A percentile compares a stretch with the other conserved stretches of the same genome.
Evolutionary conservation across 352 stramenopile species (phyloP).

Genomic region (Pythium coloratum): DNA sequence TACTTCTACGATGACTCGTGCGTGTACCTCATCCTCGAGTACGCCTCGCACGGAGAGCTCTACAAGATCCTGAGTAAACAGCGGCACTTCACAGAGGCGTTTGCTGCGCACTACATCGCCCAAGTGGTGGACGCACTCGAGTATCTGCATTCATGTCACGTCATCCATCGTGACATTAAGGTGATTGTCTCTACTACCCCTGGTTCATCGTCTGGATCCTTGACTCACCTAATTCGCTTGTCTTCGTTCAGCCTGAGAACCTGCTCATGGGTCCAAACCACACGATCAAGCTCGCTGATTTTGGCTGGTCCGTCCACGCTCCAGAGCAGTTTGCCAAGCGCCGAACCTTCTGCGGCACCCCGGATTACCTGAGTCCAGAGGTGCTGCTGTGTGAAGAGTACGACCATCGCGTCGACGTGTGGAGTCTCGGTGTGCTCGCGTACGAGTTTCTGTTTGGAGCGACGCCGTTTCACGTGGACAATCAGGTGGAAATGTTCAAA

Average conservation of each 20-base stretch:
- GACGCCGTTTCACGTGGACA: constrained; percentile 81
- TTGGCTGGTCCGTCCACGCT: constrained; percentile 84
- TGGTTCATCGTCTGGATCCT: background rate
- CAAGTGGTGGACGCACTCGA: constrained; percentile 77
- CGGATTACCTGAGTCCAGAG: constrained; percentile 85
- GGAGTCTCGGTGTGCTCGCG: constrained; percentile 82
- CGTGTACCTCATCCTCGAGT: constrained; percentile 86
- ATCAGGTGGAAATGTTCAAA: constrained; percentile 85
- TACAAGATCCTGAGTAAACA: constrained; percentile 75
- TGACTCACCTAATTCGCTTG: background rate
- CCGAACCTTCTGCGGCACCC: constrained; percentile 82
- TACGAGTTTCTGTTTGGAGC: constrained; percentile 79
- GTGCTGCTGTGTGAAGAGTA: constrained; percentile 69
- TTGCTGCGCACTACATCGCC: constrained; percentile 67
- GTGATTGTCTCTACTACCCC: constrained; percentile 21
- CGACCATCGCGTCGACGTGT: constrained; percentile 69
- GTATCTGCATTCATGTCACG: constrained; percentile 73
- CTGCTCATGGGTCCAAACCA: constrained; percentile 72
- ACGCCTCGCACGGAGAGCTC: constrained; percentile 74
- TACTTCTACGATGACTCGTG: constrained; percentile 88
- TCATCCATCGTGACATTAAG: constrained; percentile 91
- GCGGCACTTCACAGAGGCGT: constrained; percentile 48
- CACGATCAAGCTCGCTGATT: constrained; percentile 86
- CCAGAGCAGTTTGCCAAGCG: constrained; percentile 55
- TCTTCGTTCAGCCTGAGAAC: constrained; percentile 66